Evolutionary conservation across 2,329 filamentous ascomycete species (phyloP).

Genomic region (Phialophora chinensis): DNA sequence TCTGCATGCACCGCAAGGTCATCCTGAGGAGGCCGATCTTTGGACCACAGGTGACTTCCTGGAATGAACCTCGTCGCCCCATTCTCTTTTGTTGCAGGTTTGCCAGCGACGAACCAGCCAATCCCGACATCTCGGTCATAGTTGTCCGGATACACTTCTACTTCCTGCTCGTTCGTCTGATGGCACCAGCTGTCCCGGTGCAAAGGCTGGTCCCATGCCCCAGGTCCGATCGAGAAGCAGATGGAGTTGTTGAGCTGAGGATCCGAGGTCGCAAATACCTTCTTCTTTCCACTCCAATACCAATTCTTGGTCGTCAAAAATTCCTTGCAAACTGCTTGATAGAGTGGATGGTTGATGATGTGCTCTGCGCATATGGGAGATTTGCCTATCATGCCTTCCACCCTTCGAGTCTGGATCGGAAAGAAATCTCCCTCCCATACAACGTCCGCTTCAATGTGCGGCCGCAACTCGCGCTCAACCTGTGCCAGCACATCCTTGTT

Average conservation of each 20-base stretch:
- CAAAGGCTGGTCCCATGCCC: conserved; percentile 43
- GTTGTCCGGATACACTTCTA: conserved; percentile 28
- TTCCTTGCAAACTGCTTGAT: conserved; percentile 40
- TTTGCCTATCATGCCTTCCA: conserved; percentile 26
- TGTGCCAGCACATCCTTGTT: conserved; percentile 13
- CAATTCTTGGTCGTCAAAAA: conserved; percentile 42
- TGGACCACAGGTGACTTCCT: conserved; percentile 41
- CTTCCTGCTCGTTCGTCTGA: conserved; percentile 38
- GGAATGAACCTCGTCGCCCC: conserved; percentile 44
- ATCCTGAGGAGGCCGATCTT: conserved; percentile 24
- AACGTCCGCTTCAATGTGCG: conserved; percentile 26
- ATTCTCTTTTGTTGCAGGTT: conserved; percentile 40
- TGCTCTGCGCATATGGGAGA: conserved; percentile 25
- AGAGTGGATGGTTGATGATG: conserved; percentile 42
- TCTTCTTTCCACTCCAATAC: conserved; percentile 43
- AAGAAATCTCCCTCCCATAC: conserved; percentile 33
- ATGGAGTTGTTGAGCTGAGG: conserved; percentile 38
- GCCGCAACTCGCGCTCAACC: conserved; percentile 21
- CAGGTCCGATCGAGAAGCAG: conserved; percentile 45
- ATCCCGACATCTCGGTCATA: conserved; percentile 35
- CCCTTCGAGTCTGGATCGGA: conserved; percentile 31
- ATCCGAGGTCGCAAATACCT: conserved; percentile 41
- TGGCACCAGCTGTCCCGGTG: conserved; percentile 50
- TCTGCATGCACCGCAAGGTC: conserved; percentile 40
- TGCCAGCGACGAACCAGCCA: conserved; percentile 40